Conservation (phyloP, 1,139 yeast genomes). For the Blastobotrys niveus region DNA sequence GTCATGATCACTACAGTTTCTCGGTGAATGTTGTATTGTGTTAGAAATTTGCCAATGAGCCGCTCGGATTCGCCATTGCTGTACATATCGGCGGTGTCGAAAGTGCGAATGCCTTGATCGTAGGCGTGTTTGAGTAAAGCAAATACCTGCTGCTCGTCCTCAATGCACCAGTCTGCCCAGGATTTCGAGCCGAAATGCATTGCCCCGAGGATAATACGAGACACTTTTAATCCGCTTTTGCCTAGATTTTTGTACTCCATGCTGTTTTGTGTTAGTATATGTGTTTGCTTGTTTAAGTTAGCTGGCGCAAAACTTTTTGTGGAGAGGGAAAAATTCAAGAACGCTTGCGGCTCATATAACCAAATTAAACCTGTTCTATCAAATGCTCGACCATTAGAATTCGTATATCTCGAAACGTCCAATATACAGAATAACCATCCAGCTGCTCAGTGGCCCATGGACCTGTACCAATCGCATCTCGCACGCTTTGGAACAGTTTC, state of each 20-base stretch:
- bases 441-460: conserved; percentile 8
- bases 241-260: conserved; percentile 30
- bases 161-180: conserved; percentile 48
- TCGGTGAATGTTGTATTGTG: conserved; percentile 36
- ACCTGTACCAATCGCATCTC: not conserved
- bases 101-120: conserved; percentile 46
- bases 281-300: not conserved
- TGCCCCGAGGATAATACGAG: conserved; percentile 51
- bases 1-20: conserved; percentile 36
- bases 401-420: conserved; percentile 9
- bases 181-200: conserved; percentile 48
- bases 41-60: conserved; percentile 38
- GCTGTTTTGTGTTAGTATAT: not conserved
- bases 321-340: not conserved
- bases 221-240: conserved; percentile 48
- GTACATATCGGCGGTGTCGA: conserved; percentile 45
- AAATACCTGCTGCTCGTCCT: conserved; percentile 40
- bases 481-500: not conserved
- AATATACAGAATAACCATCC: conserved; percentile 10
- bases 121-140: conserved; percentile 46
- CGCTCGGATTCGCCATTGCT: conserved; percentile 41
- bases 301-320: not conserved
- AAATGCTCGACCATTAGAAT: conserved; percentile 1
- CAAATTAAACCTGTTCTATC: not conserved
- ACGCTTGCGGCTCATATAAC: not conserved